Conservation (phyloP, 23 red algal genomes). For the Chondrus crispus region DNA sequence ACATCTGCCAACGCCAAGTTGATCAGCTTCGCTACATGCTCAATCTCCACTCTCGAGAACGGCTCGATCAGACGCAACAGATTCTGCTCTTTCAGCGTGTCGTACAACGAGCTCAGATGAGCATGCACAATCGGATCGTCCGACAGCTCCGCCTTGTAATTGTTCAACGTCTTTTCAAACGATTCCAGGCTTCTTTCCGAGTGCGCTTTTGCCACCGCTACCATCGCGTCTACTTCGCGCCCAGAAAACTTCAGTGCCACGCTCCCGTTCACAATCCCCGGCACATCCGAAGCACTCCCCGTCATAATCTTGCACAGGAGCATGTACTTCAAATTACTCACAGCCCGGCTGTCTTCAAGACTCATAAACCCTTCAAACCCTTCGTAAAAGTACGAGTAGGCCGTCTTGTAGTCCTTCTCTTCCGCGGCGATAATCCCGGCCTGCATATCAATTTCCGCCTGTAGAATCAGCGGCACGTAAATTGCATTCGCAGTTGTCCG, state of each 20-base stretch:
- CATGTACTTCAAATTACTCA: conserved; percentile 96
- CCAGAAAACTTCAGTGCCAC: conserved; percentile 88
- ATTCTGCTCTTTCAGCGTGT: conserved; percentile 88
- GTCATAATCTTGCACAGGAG: conserved; percentile 99
- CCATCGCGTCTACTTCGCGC: conserved; percentile 89
- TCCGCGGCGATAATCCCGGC: conserved; percentile 94
- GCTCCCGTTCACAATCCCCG: conserved; percentile 61
- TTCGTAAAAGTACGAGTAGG: conserved; percentile 99
- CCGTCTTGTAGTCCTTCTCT: conserved; percentile 99
- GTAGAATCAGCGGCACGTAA: conserved; percentile 92
- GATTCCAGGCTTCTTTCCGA: conserved; percentile 69
- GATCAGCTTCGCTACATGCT: conserved; percentile 87
- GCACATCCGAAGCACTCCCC: conserved; percentile 71
- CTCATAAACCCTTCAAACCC: conserved; percentile 94
- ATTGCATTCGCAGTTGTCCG: conserved; percentile 97
- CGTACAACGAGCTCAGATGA: conserved; percentile 89
- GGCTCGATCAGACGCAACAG: conserved; percentile 94
- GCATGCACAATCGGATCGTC: conserved; percentile 85
- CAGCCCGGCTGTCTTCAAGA: conserved; percentile 75
- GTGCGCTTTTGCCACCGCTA: conserved; percentile 79
- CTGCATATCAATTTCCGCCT: conserved; percentile 96
- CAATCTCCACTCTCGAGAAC: conserved; percentile 86
- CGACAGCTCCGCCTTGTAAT: conserved; percentile 67
- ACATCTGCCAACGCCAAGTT: conserved; percentile 70
- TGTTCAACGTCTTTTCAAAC: conserved; percentile 80